phyloP scores from a whole-genome alignment of 805 yeast genomes.

The Blastobotrys attinorum region DNA sequence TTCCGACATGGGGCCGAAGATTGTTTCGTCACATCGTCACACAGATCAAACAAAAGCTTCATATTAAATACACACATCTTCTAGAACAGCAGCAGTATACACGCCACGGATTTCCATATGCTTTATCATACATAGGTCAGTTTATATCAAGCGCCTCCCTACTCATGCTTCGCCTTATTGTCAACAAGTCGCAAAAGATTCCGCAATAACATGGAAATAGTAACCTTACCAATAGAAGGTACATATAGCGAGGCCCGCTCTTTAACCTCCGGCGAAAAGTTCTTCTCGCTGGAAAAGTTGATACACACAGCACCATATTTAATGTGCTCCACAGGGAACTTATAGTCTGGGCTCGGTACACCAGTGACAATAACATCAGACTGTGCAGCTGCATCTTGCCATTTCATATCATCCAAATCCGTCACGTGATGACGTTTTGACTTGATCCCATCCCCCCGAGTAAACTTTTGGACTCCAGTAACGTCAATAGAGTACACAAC shows the following conservation, averaged over 20 bases:
- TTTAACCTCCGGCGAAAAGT: constrained; percentile 73
- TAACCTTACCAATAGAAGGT: constrained; percentile 93
- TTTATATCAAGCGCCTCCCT: too few species aligned
- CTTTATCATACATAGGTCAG: too few species aligned
- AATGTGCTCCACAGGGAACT: constrained; percentile 75
- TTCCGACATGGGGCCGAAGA: too few species aligned
- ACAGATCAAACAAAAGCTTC: too few species aligned
- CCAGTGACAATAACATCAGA: constrained; percentile 96
- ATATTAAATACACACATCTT: too few species aligned
- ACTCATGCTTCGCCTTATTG: too few species aligned
- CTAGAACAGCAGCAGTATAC: too few species aligned
- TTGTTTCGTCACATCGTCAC: too few species aligned
- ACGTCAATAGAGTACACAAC: constrained; percentile 88
- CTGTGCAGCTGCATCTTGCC: constrained; percentile 57
- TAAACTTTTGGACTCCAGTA: constrained; percentile 79
- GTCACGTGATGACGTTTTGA: constrained; percentile 76
- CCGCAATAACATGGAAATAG: constrained; percentile 88
- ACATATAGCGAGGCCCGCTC: constrained; percentile 84
- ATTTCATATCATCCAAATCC: constrained; percentile 37
- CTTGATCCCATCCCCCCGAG: constrained; percentile 86
- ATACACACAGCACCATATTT: constrained; percentile 85
- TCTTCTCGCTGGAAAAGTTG: constrained; percentile 83
- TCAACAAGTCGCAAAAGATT: constrained; percentile 76
- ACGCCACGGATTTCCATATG: too few species aligned
- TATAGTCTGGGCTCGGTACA: constrained; percentile 77